Evolutionary conservation across 306 rosid species (phyloP), one percentile per base, ranked within the genome.

Genomic region (Sicyos baderoa): DNA sequence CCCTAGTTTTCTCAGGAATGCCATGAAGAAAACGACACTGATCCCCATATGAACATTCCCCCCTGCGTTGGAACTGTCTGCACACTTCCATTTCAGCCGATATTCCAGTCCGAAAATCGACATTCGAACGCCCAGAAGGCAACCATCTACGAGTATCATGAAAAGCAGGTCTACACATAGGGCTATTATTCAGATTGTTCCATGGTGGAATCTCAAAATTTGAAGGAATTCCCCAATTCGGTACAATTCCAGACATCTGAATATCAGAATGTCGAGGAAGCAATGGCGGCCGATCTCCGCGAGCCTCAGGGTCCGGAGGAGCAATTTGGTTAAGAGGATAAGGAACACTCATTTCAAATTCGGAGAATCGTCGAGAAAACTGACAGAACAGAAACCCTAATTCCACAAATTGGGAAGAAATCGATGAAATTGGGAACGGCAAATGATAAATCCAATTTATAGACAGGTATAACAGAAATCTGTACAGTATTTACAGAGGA

Each of bases 11-110:
- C 15, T 25, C 49, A 19, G 54, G 57, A 58, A 27, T 25, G 15
- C 45, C 37, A 57, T 83, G 88, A 60, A 56, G 81, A 76, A 40
- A 86, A 29, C 85, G 86, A 72, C 91, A 86, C 1, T 16, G 40
- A 70, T 44, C 18, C 13, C 86, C 83, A 37, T 78, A 84, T 4
- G 27, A 6, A 54, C 88, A 86, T 5, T 37, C 61, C 57, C 14
- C 22, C 81, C 62, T 23, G 3, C 48, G 45, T 13, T 7, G 32
- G 78, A 78, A 82, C 69, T 69, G 45, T 71, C 79, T 84, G 74
- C 91, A 84, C 0, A 74, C 19, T 71, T 56, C 18, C 50, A 62
- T 17, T 62, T 37, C 50, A 37, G 44, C 18, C 7, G 67, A 35
- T 12, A 11, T 35, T 21, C 60, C 60, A 54, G 60, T 4, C 25